Conservation (phyloP, 2,329 filamentous ascomycete genomes). For the Mariannaea elegans region DNA sequence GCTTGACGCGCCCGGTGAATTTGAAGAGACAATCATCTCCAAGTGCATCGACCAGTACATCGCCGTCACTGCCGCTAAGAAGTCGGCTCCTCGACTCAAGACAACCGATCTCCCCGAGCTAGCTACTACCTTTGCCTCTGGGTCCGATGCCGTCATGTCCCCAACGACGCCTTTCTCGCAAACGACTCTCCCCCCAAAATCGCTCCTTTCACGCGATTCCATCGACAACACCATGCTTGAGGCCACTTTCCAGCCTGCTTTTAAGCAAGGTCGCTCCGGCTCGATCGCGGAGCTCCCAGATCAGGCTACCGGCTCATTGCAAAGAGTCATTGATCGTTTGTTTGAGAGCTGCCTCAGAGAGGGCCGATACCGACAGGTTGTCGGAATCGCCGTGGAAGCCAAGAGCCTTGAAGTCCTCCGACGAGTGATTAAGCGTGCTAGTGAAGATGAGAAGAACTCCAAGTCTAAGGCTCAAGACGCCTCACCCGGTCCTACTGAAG, state of each 20-base stretch:
- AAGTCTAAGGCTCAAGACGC: slow-evolving; percentile 63
- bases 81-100: slow-evolving; percentile 55
- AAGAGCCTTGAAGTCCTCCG: slow-evolving; percentile 89
- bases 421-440: slow-evolving; percentile 87
- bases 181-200: slow-evolving; percentile 91
- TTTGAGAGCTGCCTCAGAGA: slow-evolving; percentile 90
- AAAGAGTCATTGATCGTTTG: slow-evolving; percentile 84
- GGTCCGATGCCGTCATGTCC: slow-evolving; percentile 79
- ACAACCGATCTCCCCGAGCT: slow-evolving; percentile 70
- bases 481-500: slow-evolving; percentile 74
- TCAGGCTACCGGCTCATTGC: slow-evolving; percentile 79
- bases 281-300: slow-evolving; percentile 74
- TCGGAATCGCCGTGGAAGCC: slow-evolving; percentile 95
- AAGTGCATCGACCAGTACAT: slow-evolving; percentile 99
- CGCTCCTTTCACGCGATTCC: slow-evolving; percentile 86
- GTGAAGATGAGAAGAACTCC: slow-evolving; percentile 79
- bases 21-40: slow-evolving; percentile 98
- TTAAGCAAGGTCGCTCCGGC: slow-evolving; percentile 62
- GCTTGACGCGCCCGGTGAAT: slow-evolving; percentile 89
- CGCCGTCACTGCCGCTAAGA: slow-evolving; percentile 68
- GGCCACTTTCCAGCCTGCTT: slow-evolving; percentile 62
- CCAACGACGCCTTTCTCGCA: slow-evolving; percentile 96
- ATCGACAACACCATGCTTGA: slow-evolving; percentile 71
- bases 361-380: slow-evolving; percentile 92
- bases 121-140: slow-evolving; percentile 79